phyloP scores from a whole-genome alignment of 805 yeast species.

The Starmerella stigmatis region DNA sequence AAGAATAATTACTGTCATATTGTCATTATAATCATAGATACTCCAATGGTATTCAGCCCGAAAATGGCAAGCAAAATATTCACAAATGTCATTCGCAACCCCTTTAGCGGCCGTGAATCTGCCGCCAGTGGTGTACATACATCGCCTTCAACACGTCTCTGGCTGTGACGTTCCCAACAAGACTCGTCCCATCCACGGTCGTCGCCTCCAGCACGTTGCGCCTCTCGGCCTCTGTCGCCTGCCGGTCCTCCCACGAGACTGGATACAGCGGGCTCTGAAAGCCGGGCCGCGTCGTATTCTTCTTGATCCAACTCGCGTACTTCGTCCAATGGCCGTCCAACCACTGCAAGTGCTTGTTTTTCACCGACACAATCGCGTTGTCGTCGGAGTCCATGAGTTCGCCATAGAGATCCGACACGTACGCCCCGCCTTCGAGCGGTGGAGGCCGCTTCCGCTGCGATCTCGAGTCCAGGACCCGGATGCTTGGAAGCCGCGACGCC shows the following conservation, averaged over 20 bases:
- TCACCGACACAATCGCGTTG: not conserved
- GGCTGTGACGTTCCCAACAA: not conserved
- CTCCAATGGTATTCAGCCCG: no score
- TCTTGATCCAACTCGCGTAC: constrained; percentile 1
- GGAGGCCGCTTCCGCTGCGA: constrained; percentile 5
- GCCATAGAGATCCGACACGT: constrained; percentile 11
- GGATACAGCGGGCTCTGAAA: constrained; percentile 21
- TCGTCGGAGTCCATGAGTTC: constrained; percentile 8
- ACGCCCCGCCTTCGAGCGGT: constrained; percentile 6
- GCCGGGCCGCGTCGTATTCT: constrained; percentile 16
- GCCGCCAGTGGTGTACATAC: constrained; percentile 15
- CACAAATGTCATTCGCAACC: no score
- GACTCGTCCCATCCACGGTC: constrained; percentile 6
- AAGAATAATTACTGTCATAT: no score
- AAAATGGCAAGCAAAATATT: no score
- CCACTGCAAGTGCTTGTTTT: constrained; percentile 14
- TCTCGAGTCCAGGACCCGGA: constrained; percentile 23
- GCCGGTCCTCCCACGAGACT: constrained; percentile 9
- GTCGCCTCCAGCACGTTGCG: not conserved
- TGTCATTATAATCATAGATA: no score
- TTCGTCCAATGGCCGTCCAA: constrained; percentile 18
- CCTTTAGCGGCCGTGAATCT: not conserved
- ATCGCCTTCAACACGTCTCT: constrained; percentile 14
- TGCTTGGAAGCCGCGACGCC: constrained; percentile 7
- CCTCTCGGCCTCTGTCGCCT: not conserved